Evolutionary conservation across 2,329 filamentous ascomycete genomes (phyloP), one percentile per base, ranked within the genome.

Genomic region (Triangularia setosa): DNA sequence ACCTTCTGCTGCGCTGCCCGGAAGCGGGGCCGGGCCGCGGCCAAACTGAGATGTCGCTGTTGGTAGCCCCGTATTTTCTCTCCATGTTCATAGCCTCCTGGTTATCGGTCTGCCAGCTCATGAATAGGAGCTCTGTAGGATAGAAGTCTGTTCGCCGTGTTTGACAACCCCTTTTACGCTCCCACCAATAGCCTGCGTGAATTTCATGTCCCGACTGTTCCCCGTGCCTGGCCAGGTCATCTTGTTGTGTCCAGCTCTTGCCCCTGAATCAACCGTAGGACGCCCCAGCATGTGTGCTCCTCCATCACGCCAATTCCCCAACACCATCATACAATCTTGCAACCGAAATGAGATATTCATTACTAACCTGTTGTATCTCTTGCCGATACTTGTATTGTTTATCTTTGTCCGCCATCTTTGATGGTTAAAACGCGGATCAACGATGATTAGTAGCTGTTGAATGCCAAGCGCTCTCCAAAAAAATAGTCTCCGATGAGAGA

Each of bases 341-440:
- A 21, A 18, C 6, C 11, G 11, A 3, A 48, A 48, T 33, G 7
- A 18, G n/a, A 48, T n/a, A 48, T n/a, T 40, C 33, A 48, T 48
- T 3, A 55, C 52, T 27, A 55, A 93, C 91, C 90, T 96, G 94
- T 79, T 97, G 95, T 80, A 99, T 99, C 84, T 99, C 95, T 81
- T 96, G 93, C 77, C 93, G 88, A 78, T 98, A 99, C 79, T 97
- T 98, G 73, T 84, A 86, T 67, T 82, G 78, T 74, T 85, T 75
- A 84, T 85, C 85, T 71, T 85, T 87, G 78, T 95, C 91, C 70
- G 87, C 84, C 90, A 92, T 93, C n/a, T 63, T 83, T 33, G 53
- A 52, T 28, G 35, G 40, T 44, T 48, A 18, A 48, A 21, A n/a
- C 6, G n/a, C n/a, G 40, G n/a, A 21, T 8, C 21, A 21, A 8